Evolutionary conservation across 345 rosid genomes (phyloP), one percentile per base, ranked within the genome.

Genomic region (Bruguiera gymnorhiza): DNA sequence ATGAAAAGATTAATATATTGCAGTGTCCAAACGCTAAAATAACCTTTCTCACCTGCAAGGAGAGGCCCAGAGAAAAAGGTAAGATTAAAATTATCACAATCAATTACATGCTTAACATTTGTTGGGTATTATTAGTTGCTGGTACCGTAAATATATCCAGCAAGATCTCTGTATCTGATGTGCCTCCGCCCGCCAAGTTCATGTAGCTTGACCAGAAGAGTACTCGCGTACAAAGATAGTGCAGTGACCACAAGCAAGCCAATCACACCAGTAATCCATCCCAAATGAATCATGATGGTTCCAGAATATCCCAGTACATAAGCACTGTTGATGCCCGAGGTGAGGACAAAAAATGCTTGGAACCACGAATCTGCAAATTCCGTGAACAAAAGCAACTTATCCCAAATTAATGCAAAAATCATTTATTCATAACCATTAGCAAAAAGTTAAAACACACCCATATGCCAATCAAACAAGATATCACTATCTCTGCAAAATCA

Each of bases 151-250:
- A 91, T 69, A 73, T 75, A 79, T 48, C 93, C 96, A 10, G 97
- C 97, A 8, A 95, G 97, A 78, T 95, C 97, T 81, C 97, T 85
- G 70, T 92, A 95, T 65, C 99, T 83, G 78, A 92, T 95, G 74
- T 90, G 99, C 83, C 97, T 86, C 82, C 65, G 90, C 61, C 96
- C 97, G 53, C 91, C 99, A 70, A 81, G 75, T 78, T 92, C 93
- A 75, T 95, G 99, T 67, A 95, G 90, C 81, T 87, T 85, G 43
- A 97, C 97, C 50, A 90, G 62, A 59, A 95, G 97, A 73, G 81
- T 39, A 70, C 88, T 92, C 13, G 99, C 96, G 56, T 90, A 72
- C 48, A 92, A 82, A 8, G 99, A 95, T 39, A 95, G 62, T 19
- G 76, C 80, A 54, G 99, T 86, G 39, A 97, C 97, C 5, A 80